A percentile compares a stretch with the other conserved stretches of the same genome.
Conservation (phyloP, 2,329 filamentous ascomycete genomes). For the Fusarium subglutinans region DNA sequence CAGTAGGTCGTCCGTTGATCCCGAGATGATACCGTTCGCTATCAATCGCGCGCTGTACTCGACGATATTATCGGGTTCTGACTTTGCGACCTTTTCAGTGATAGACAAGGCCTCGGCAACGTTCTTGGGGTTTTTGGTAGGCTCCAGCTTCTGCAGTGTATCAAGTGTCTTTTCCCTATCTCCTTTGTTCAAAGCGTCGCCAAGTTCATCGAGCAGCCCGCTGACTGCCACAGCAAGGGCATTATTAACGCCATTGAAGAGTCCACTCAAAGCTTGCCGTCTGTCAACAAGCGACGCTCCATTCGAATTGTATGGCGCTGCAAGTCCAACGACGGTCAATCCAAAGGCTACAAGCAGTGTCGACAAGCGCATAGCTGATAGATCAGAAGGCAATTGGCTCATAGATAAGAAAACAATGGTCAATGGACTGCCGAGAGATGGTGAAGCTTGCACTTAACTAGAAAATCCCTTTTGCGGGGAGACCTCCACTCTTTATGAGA, state of each 20-base stretch:
- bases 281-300: not conserved
- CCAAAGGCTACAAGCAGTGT: not conserved
- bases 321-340: not conserved
- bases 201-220: not conserved
- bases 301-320: not conserved
- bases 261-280: not conserved
- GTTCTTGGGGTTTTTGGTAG: not conserved
- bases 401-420: not conserved
- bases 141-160: not conserved
- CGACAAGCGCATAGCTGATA: not conserved
- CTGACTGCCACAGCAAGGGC: not conserved
- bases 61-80: not conserved
- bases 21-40: not conserved
- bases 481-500: not conserved
- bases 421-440: not conserved
- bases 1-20: not conserved
- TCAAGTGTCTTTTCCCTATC: not conserved
- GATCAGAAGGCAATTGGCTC: fast-evolving
- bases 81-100: not conserved
- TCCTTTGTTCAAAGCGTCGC: not conserved
- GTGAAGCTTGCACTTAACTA: not conserved
- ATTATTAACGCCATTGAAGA: not conserved
- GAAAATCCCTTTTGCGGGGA: not conserved
- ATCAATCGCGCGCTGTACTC: not conserved
- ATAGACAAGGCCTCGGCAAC: not conserved